Evolutionary conservation across 805 yeast genomes (phyloP), one percentile per base, ranked within the genome.

Genomic region (Ogataea populi-albae): DNA sequence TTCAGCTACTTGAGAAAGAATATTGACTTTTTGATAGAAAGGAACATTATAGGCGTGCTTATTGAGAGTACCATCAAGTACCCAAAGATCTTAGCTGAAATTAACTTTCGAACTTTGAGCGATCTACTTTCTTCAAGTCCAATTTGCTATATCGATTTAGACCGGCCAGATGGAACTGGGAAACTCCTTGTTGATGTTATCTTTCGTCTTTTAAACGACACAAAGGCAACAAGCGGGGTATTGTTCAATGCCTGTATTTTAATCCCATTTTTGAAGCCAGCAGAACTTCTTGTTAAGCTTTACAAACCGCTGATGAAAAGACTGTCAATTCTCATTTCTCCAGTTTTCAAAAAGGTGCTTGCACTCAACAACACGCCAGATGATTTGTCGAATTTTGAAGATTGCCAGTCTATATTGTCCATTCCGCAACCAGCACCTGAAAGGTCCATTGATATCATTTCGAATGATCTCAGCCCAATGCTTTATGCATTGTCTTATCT

Each of bases 71-170:
- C 50, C 5, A 24, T 54, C 2, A 35, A 32, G 9, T 43, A 46
- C 30, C 50, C 49, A 4, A 11, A 16, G 1, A 30, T 38, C 1
- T 35, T 58, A 25, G 54, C 57, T 3, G 52, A 51, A 14, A 32
- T 46, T 38, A 54, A 57, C 30, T 43, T 50, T 32, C 51, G 51
- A 29, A 51, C 62, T 10, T 31, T 58, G 28, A 30, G 53, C 17
- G 51, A 55, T 30, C 22, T 58, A 16, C 35, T 55, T 17, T 39
- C 55, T 6, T 35, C 49, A 11, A 42, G 45, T 17, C 44, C 56
- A 10, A 32, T 46, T 4, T 35, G 49, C 4, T 26, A 26, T 7
- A 24, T 53, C 5, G 42, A 47, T 21, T 14, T 45, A 6, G 24
- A 24, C 11, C n/a, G 30, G 2, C 35, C 21, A 19, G 35, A 28